Evolutionary conservation across 2,329 filamentous ascomycete genomes (phyloP).

Genomic region (Aspergillus hortae): DNA sequence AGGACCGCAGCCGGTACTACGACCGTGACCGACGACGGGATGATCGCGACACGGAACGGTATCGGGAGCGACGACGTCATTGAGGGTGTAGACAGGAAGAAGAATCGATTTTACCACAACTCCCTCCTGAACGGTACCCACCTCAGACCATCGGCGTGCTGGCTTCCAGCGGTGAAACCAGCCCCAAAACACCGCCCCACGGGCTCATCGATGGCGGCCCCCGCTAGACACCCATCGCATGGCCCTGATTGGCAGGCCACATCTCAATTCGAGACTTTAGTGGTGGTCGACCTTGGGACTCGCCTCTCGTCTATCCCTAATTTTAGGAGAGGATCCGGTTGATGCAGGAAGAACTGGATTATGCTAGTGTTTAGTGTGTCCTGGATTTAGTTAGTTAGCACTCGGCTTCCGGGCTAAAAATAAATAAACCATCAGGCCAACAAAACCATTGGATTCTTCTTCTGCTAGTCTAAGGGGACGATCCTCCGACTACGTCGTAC

Average conservation of each 20-base stretch:
- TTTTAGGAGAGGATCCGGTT: not conserved
- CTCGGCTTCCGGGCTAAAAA: constrained; percentile 1
- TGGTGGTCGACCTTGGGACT: not conserved
- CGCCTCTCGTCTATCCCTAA: not conserved
- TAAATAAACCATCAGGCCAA: not conserved
- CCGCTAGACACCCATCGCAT: constrained; percentile 1
- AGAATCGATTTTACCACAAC: not conserved
- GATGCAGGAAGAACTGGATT: not conserved
- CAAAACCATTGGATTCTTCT: no score
- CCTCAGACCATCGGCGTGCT: not conserved
- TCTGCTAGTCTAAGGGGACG: no score
- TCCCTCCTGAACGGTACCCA: not conserved
- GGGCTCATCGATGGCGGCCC: constrained; percentile 9
- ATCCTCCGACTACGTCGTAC: no score
- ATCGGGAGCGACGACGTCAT: constrained; percentile 25
- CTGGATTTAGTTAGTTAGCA: not conserved
- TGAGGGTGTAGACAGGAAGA: not conserved
- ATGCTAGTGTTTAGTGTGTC: not conserved
- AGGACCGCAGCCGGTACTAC: constrained; percentile 34
- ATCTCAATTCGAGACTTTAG: not conserved
- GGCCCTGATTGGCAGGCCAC: constrained; percentile 4
- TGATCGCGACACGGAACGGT: constrained; percentile 26
- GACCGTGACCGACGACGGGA: constrained; percentile 30
- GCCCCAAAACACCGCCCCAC: constrained; percentile 8
- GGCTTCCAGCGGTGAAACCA: constrained; percentile 15